Evolutionary conservation across 108 stramenopile genomes (phyloP).

Genomic region (Epipyxis sp.): DNA sequence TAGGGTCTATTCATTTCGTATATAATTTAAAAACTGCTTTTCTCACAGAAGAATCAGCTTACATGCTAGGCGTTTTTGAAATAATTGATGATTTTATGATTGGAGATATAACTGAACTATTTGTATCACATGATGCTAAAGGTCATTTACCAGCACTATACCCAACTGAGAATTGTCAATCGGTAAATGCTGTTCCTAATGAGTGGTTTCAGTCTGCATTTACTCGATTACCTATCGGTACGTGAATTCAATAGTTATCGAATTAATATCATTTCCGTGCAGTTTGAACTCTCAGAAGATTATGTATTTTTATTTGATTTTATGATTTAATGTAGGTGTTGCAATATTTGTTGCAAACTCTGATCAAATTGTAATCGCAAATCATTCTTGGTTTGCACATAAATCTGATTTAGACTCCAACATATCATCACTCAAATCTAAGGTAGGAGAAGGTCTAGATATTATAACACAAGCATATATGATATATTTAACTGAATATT

Average conservation of each 20-base stretch:
- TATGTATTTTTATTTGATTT: background rate
- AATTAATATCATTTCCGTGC: background rate
- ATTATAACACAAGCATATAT: background rate
- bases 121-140: background rate
- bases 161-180: background rate
- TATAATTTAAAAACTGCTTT: constrained; percentile 21
- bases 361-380: background rate
- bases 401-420: background rate
- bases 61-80: constrained; percentile 15
- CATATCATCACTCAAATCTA: background rate
- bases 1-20: constrained; percentile 1
- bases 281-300: background rate
- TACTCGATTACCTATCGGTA: background rate
- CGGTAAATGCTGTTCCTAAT: background rate
- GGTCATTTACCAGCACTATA: background rate
- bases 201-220: background rate
- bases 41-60: background rate
- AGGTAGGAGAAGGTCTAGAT: background rate
- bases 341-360: background rate
- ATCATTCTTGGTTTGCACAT: background rate
- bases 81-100: background rate
- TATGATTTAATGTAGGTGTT: background rate
- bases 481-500: background rate
- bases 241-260: background rate
- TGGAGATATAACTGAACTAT: background rate